Percentiles rank a stretch among this genome's conserved stretches.
Evolutionary conservation across 2,329 filamentous ascomycete species (phyloP).

Genomic region (Aspergillus melleus): DNA sequence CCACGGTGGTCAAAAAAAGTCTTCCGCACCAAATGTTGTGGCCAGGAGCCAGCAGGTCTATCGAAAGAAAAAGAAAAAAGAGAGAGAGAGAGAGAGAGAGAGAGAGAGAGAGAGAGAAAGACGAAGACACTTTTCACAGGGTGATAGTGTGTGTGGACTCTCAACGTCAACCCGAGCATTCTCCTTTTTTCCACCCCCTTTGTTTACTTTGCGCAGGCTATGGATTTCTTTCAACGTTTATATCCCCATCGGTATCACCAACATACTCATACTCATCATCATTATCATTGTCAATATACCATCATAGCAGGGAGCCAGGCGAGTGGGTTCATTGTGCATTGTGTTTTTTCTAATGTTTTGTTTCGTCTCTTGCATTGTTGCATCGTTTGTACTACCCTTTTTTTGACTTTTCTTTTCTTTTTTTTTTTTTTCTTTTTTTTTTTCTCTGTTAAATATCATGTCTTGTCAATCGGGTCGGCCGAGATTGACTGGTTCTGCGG

Average conservation of each 20-base stretch:
- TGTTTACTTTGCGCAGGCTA: conserved; percentile 3
- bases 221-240: conserved; percentile 19
- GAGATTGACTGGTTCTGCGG: conserved; percentile 10
- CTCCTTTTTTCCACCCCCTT: neutral
- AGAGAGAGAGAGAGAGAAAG: neutral
- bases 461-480: conserved; percentile 15
- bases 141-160: neutral
- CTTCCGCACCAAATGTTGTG: neutral
- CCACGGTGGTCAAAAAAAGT: neutral
- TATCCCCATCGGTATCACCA: conserved; percentile 22
- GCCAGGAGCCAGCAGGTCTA: neutral
- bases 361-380: conserved; percentile 3
- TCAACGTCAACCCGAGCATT: neutral
- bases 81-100: no score
- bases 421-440: conserved; percentile 8
- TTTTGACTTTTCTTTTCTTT: conserved; percentile 2
- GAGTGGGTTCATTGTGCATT: conserved; percentile 21
- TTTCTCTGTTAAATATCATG: conserved; percentile 18
- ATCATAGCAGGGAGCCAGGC: conserved; percentile 31
- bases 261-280: conserved; percentile 11
- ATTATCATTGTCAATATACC: conserved; percentile 28
- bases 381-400: neutral
- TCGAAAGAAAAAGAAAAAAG: neutral
- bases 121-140: neutral
- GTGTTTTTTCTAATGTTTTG: neutral